phyloP scores from a whole-genome alignment of 2,329 filamentous ascomycete genomes.

The Chrysosporium queenslandicum region DNA sequence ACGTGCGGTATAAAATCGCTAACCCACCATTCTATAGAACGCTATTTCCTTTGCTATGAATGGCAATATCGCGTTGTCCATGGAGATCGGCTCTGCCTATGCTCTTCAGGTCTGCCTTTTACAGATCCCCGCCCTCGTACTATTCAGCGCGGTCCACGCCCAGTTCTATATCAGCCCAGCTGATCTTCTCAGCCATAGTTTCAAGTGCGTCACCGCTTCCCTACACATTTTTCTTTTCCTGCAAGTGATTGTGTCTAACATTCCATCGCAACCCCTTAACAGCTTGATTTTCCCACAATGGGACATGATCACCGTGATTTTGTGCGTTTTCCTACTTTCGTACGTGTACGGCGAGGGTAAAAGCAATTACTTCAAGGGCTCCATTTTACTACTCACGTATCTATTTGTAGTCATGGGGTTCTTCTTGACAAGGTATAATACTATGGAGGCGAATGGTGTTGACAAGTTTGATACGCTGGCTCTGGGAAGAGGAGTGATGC shows the following conservation, averaged over 20 bases:
- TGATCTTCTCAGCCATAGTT: slow-evolving; percentile 44
- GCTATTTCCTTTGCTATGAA: slow-evolving; percentile 99
- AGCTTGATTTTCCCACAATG: slow-evolving; percentile 93
- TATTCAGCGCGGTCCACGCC: slow-evolving; percentile 73
- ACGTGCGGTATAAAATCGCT: too few relatives aligned
- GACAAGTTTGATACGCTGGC: slow-evolving; percentile 41
- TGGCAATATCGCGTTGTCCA: slow-evolving; percentile 93
- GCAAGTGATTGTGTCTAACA: not conserved
- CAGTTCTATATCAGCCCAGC: slow-evolving; percentile 42
- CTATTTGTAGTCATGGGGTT: slow-evolving; percentile 86
- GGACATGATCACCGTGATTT: slow-evolving; percentile 95
- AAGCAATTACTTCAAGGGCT: slow-evolving; percentile 99
- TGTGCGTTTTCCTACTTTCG: slow-evolving; percentile 90
- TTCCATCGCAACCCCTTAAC: not conserved
- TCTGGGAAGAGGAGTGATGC: slow-evolving; percentile 1
- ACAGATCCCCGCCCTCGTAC: slow-evolving; percentile 83
- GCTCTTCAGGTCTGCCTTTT: slow-evolving; percentile 91
- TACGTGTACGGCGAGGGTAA: slow-evolving; percentile 98
- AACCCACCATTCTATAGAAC: slow-evolving; percentile 52
- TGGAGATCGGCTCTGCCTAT: slow-evolving; percentile 98
- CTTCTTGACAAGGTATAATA: slow-evolving; percentile 65
- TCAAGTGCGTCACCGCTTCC: slow-evolving; percentile 38
- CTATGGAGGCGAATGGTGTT: slow-evolving; percentile 41
- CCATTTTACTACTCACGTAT: slow-evolving; percentile 85
- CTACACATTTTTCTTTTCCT: not conserved